phyloP scores from a whole-genome alignment of 2,329 filamentous ascomycete genomes.

The Claviceps purpurea region DNA sequence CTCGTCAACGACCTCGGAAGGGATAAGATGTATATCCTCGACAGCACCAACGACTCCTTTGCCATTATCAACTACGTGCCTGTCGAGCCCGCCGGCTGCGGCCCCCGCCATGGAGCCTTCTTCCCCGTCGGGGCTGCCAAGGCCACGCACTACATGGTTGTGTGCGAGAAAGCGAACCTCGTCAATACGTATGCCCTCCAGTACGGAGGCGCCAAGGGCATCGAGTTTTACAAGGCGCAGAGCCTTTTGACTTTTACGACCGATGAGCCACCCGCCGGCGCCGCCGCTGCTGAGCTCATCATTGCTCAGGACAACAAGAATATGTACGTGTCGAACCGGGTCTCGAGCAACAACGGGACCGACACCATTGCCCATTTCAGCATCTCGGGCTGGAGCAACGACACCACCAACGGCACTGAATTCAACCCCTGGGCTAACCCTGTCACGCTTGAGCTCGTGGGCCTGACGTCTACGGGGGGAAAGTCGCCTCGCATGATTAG shows the following conservation, averaged over 20 bases:
- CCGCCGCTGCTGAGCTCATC: slow-evolving; percentile 32
- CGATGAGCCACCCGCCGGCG: slow-evolving; percentile 17
- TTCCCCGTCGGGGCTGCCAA: slow-evolving; percentile 19
- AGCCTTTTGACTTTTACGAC: slow-evolving; percentile 29
- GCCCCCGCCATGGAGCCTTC: slow-evolving; percentile 38
- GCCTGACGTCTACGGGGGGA: slow-evolving; percentile 22
- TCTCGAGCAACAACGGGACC: slow-evolving; percentile 23
- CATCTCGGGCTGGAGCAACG: slow-evolving; percentile 10
- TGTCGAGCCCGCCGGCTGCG: slow-evolving; percentile 25
- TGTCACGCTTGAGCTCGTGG: slow-evolving; percentile 20
- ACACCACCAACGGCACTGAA: neutral
- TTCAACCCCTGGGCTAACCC: neutral
- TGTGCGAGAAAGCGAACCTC: slow-evolving; percentile 32
- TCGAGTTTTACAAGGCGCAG: slow-evolving; percentile 24
- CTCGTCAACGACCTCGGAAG: slow-evolving; percentile 35
- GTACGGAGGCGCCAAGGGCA: slow-evolving; percentile 20
- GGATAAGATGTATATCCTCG: slow-evolving; percentile 32
- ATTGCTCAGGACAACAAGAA: slow-evolving; percentile 27
- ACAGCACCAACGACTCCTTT: slow-evolving; percentile 27
- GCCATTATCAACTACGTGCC: slow-evolving; percentile 20
- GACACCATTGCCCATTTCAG: slow-evolving; percentile 36
- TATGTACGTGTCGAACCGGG: slow-evolving; percentile 38
- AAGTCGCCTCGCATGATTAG: slow-evolving; percentile 34
- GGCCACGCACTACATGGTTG: slow-evolving; percentile 32
- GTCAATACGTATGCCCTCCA: slow-evolving; percentile 28